These are phyloP conservation scores for Trichoderma breve DNA, from an alignment of 2,329 filamentous ascomycete species.

Conservation along the genomic window DNA sequence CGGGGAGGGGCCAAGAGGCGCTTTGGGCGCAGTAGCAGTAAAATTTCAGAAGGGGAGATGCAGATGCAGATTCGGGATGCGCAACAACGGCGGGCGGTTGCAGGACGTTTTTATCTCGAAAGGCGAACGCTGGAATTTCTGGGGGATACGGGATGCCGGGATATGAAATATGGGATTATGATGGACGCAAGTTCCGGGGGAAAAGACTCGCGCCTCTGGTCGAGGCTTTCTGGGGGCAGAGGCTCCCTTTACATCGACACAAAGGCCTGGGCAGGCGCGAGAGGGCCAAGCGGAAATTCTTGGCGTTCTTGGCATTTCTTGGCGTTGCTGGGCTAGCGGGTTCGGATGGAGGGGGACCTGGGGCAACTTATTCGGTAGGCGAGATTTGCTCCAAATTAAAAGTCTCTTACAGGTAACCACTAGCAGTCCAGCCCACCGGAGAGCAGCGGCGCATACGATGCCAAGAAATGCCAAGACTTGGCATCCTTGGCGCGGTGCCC, in stretches of 20 bases:
- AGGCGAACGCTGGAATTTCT: background rate
- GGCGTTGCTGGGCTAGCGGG: constrained; percentile 24
- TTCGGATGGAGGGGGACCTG: constrained; percentile 11
- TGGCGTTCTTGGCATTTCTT: constrained; percentile 32
- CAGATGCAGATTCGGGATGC: constrained; percentile 17
- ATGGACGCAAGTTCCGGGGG: constrained; percentile 19
- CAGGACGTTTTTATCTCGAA: background rate
- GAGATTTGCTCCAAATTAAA: background rate
- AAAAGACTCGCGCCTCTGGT: constrained; percentile 16
- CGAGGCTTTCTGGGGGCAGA: constrained; percentile 15
- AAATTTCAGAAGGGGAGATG: background rate
- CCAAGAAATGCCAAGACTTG: constrained; percentile 41
- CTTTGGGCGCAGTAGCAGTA: constrained; percentile 10
- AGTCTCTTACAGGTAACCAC: background rate
- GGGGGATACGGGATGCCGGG: background rate
- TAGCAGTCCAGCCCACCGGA: constrained; percentile 1
- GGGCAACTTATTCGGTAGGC: background rate
- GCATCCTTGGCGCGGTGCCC: constrained; percentile 39
- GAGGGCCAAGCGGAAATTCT: constrained; percentile 39
- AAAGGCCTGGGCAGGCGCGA: constrained; percentile 35
- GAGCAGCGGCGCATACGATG: constrained; percentile 31
- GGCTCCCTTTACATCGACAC: constrained; percentile 39
- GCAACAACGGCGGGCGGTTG: background rate
- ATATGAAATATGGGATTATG: constrained; percentile 5
- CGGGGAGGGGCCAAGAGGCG: constrained; percentile 15